Evolutionary conservation across 192 early-diverging fungal genomes (phyloP).

Genomic region (Funneliformis mosseae): DNA sequence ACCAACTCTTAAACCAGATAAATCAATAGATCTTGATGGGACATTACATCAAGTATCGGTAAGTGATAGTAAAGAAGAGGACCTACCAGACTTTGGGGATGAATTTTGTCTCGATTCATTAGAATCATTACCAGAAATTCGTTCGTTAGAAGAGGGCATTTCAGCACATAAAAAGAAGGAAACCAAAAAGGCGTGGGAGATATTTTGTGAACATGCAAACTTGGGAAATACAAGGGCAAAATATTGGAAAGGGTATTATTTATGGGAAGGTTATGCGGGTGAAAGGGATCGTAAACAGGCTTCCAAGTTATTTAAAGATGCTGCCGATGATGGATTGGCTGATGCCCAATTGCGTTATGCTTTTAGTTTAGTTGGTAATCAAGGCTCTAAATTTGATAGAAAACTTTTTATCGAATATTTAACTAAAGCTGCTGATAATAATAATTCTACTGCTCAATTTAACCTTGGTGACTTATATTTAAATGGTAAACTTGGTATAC

Average conservation of each 20-base stretch:
- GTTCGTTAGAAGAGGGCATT: background rate
- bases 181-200: slow-evolving; percentile 3
- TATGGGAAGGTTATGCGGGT: slow-evolving; percentile 28
- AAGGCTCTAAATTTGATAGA: background rate
- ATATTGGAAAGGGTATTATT: slow-evolving; percentile 35
- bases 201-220: slow-evolving; percentile 12
- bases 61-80: background rate
- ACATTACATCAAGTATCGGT: background rate
- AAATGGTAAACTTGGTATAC: background rate
- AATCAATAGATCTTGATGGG: background rate
- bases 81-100: background rate
- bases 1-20: background rate
- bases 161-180: slow-evolving; percentile 2
- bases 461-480: slow-evolving; percentile 1
- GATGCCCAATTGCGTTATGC: slow-evolving; percentile 31
- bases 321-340: slow-evolving; percentile 30
- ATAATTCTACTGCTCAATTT: slow-evolving; percentile 1
- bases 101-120: background rate
- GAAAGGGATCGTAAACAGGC: slow-evolving; percentile 8
- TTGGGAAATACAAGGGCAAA: slow-evolving; percentile 19
- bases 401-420: slow-evolving; percentile 5
- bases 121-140: background rate
- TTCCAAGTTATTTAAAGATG: slow-evolving; percentile 17
- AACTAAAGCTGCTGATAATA: background rate
- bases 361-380: slow-evolving; percentile 1